Conservation (phyloP, 2,329 filamentous ascomycete species). For the Verticillium nonalfalfae region DNA sequence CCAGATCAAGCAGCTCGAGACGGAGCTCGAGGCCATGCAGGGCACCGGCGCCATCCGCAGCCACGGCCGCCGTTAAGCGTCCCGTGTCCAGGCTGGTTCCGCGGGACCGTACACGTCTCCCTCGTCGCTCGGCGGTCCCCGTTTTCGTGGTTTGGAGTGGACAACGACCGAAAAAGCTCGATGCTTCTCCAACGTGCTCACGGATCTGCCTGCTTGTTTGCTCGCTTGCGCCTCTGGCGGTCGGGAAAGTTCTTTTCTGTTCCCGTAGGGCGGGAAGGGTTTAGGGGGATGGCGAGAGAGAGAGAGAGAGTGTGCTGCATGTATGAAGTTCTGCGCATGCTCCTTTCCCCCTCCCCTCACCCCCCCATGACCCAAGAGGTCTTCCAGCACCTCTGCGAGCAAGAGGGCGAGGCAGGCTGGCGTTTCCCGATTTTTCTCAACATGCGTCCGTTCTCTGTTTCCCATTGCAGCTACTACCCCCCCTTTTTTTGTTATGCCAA, state of each 20-base stretch:
- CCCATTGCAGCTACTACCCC: conserved; percentile 6
- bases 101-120: background rate
- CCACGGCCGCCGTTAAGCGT: conserved; percentile 76
- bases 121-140: conserved; percentile 13
- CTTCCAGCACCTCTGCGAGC: background rate
- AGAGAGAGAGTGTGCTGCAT: background rate
- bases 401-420: conserved; percentile 4
- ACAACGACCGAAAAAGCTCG: background rate
- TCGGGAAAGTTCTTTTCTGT: background rate
- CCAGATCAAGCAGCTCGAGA: conserved; percentile 84
- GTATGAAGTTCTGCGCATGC: background rate
- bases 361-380: background rate
- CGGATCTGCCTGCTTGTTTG: conserved; percentile 5
- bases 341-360: too few species aligned
- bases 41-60: conserved; percentile 77
- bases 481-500: background rate
- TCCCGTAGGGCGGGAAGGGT: background rate
- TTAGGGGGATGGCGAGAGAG: background rate
- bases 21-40: conserved; percentile 90
- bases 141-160: background rate
- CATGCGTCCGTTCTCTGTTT: conserved; percentile 9
- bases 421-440: conserved; percentile 11
- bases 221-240: background rate
- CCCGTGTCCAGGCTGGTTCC: background rate
- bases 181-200: background rate